Conservation (phyloP, 176 grass and related monocot species). For the Pontederia paniculata region DNA sequence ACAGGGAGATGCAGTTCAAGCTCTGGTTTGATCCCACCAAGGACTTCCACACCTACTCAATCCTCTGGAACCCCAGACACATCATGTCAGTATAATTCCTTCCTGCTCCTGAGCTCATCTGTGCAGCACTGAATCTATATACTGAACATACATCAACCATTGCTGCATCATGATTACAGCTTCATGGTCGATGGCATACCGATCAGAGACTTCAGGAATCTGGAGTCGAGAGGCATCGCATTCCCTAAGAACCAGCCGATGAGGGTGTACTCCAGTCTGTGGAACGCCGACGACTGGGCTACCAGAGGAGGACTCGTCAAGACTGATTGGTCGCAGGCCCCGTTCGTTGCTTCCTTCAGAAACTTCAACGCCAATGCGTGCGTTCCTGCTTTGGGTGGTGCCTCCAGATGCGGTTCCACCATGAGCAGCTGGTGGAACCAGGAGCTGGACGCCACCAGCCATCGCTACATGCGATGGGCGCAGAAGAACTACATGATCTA, state of each 20-base stretch:
- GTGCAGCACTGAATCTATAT: background rate
- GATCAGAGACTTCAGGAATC: constrained; percentile 68
- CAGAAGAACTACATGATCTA: constrained; percentile 85
- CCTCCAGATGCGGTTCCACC: constrained; percentile 16
- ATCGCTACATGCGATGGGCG: constrained; percentile 37
- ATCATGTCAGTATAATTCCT: constrained; percentile 36
- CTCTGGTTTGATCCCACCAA: constrained; percentile 82
- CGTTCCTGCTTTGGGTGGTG: constrained; percentile 11
- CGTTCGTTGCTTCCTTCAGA: constrained; percentile 56
- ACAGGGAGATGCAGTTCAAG: constrained; percentile 62
- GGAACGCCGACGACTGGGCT: constrained; percentile 73
- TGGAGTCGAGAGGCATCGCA: constrained; percentile 39
- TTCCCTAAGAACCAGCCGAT: constrained; percentile 65
- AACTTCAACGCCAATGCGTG: constrained; percentile 39
- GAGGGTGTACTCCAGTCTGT: constrained; percentile 58
- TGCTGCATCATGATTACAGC: constrained; percentile 6
- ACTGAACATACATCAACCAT: background rate
- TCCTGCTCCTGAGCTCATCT: background rate
- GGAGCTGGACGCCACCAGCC: constrained; percentile 37
- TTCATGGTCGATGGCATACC: constrained; percentile 50
- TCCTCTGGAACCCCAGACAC: constrained; percentile 64
- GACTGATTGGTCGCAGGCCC: constrained; percentile 52
- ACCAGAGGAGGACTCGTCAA: constrained; percentile 62
- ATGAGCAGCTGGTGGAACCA: constrained; percentile 47
- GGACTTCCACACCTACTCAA: constrained; percentile 69